Evolutionary conservation across 495 filamentous ascomycete genomes (phyloP), one percentile per base, ranked within the genome.

Genomic region (Aspergillus diversus): DNA sequence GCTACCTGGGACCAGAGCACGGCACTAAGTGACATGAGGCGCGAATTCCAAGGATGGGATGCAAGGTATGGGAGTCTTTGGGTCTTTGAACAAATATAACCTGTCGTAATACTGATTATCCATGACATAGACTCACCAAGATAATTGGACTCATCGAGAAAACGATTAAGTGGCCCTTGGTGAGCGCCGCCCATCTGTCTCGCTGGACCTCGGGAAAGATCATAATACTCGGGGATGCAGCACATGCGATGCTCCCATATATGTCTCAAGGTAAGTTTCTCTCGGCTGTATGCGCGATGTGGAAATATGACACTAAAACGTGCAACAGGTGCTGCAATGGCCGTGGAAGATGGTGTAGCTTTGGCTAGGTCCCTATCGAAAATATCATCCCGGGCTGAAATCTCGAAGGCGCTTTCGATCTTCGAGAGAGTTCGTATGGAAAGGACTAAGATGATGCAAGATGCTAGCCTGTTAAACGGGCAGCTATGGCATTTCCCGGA

Each of bases 221-320:
- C 1, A 43, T 82, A 0, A 72, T 84, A 5, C 49, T 83, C 0
- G 75, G 81, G 15, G 82, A 85, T 59, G 81, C 80, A 7, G 81
- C 81, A 15, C 82, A 84, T 66, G 73, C 81, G 2, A 83, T 84
- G 80, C 68, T 83, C 4, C 78, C 80, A 0, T 81, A 81, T 55
- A 78, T 81, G 71, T 78, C 78, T 4, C 76, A 81, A 68, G 77
- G 75, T 71, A 62, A 48, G 49, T 47, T 53, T 9, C 8, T 39
- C 13, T 39, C 37, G 37, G 37, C 37, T 39, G 13, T 27, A 27
- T 27, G 21, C 21, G 21, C 37, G 37, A 39, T 39, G 8, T 39
- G 1, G 17, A 7, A 43, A 34, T 34, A 21, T 3, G 31, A 27
- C 31, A 27, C 17, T 60, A 33, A 54, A 21, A 27, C 32, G n/a